Percentiles rank a stretch among this genome's conserved stretches.
These are phyloP conservation scores for Aureobasidium sp. DNA, from an alignment of 2,329 filamentous ascomycete genomes.

Conservation along the genomic window DNA sequence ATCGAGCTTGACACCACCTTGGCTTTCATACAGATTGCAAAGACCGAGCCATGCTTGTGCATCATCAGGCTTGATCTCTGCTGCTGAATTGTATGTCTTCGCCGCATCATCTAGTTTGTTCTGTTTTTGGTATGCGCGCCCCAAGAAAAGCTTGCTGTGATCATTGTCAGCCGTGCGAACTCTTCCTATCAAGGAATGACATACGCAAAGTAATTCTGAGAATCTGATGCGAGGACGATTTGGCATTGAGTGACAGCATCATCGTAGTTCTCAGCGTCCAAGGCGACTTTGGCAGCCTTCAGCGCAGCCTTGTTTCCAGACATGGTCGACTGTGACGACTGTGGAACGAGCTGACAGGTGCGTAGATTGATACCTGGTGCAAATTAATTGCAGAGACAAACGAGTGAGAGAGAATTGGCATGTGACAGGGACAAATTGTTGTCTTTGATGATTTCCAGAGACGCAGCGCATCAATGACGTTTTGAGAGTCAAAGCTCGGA, in stretches of 20 bases:
- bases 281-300: slow-evolving; percentile 70
- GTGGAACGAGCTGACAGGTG: background rate
- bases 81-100: slow-evolving; percentile 64
- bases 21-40: slow-evolving; percentile 74
- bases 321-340: background rate
- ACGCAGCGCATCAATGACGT: background rate
- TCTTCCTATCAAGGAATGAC: slow-evolving; percentile 21
- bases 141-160: slow-evolving; percentile 72
- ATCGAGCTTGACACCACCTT: slow-evolving; percentile 58
- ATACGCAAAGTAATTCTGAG: slow-evolving; percentile 74
- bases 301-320: slow-evolving; percentile 57
- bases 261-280: slow-evolving; percentile 72
- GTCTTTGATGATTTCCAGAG: background rate
- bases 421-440: slow-evolving; percentile 1
- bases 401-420: background rate
- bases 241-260: slow-evolving; percentile 63
- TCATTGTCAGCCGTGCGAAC: background rate
- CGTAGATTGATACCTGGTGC: background rate
- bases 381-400: background rate
- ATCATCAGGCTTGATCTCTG: slow-evolving; percentile 63
- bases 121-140: slow-evolving; percentile 73
- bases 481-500: background rate
- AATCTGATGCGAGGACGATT: slow-evolving; percentile 61
- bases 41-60: slow-evolving; percentile 87
- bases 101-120: slow-evolving; percentile 65